Conservation (phyloP, 257 asterid genomes). For the Ehretia macrophylla region DNA sequence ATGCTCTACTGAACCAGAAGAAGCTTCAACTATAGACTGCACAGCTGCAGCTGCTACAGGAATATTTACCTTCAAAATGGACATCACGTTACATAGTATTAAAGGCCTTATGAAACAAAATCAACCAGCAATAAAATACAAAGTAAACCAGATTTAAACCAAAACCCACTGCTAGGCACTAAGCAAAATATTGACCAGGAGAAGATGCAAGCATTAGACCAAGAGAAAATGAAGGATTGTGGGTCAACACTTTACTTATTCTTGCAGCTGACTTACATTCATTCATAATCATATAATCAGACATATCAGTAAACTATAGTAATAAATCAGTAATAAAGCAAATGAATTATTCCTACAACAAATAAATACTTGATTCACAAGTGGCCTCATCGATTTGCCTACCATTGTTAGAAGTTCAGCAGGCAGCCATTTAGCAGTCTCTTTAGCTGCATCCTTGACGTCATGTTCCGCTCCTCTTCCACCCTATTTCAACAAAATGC, state of each 20-base stretch:
- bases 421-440: constrained; percentile 60
- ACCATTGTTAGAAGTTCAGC: constrained; percentile 71
- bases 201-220: neutral
- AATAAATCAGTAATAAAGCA: too few species aligned
- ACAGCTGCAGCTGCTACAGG: constrained; percentile 75
- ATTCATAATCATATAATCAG: too few species aligned
- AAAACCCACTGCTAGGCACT: neutral
- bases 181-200: neutral
- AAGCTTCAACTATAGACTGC: constrained; percentile 78
- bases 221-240: too few species aligned
- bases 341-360: neutral
- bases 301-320: too few species aligned
- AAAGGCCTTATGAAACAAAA: constrained; percentile 3
- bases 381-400: neutral
- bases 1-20: constrained; percentile 73
- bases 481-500: constrained; percentile 42
- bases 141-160: neutral
- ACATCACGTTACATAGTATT: constrained; percentile 18
- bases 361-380: neutral
- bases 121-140: neutral
- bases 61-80: constrained; percentile 62
- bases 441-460: constrained; percentile 12
- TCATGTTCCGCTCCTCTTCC: constrained; percentile 36
- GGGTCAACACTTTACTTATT: too few species aligned
- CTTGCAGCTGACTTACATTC: too few species aligned